Evolutionary conservation across 2,329 filamentous ascomycete genomes (phyloP), one percentile per base, ranked within the genome.

Genomic region (Anisogramma anomala): DNA sequence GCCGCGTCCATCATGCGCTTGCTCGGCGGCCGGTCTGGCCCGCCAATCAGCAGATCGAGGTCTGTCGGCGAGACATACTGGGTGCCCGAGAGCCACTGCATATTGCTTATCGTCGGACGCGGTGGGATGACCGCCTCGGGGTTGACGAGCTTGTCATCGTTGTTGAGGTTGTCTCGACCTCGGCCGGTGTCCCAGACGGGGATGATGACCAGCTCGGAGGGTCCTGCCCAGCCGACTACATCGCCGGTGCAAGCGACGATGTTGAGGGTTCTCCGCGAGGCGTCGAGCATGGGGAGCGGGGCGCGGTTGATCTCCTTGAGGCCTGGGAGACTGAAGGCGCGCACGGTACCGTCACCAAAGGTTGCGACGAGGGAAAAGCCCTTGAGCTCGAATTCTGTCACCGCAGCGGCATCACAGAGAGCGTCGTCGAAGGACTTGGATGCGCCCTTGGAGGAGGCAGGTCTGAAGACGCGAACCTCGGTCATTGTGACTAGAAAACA

Each of bases 21-120:
- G 46, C 84, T 91, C 1, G 86, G 81, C 3, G 89, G 91, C 3
- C 91, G 76, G 54, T 91, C 82, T 2, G 87, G 80, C 0, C 89
- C 89, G 37, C 89, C 86, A 45, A 98, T 91, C 2, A 98, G 67
- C 2, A 94, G 63, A 55, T 96, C 91, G 54, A 98, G 77, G 53
- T 98, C 91, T 2, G 79, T 71, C 0, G 85, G 82, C 1, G 85
- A 86, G 33, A 98, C 74, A 52, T 93, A 83, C 60, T 95, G 89
- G 1, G 89, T 96, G 3, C 91, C 91, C 0, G 87, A 83, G 39
- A 98, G 86, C 91, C 91, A 98, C 62, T 96, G 87, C 27, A 98
- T 63, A 53, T 93, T 94, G 15, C 84, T 93, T 46, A 98, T 98
- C 0, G 87, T 94, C 1, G 91, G 91, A 2, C 91, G 77, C 10